A percentile compares a stretch with the other conserved stretches of the same genome.
Evolutionary conservation across 2,329 filamentous ascomycete genomes (phyloP).

Genomic region (Penicillium sp.): DNA sequence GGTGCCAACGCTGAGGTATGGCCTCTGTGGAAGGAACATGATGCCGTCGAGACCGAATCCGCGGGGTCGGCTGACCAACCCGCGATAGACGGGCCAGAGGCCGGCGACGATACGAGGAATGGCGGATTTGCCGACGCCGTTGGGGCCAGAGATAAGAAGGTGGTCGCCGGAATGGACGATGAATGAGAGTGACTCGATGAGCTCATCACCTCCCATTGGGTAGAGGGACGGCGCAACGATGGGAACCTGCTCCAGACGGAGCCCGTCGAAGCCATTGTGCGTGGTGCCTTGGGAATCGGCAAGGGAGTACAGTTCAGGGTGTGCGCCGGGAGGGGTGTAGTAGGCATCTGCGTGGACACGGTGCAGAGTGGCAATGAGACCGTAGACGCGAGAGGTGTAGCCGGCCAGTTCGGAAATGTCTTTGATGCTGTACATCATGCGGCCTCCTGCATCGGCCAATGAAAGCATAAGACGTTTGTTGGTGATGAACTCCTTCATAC

Average conservation of each 20-base stretch:
- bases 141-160: constrained; percentile 89
- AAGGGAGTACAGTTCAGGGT: constrained; percentile 81
- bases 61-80: constrained; percentile 84
- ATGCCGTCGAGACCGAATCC: constrained; percentile 82
- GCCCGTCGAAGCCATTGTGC: constrained; percentile 92
- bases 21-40: constrained; percentile 96
- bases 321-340: constrained; percentile 64
- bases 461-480: constrained; percentile 99
- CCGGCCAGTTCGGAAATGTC: constrained; percentile 94
- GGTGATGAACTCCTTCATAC: constrained; percentile 99
- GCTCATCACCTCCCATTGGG: constrained; percentile 86
- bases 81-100: constrained; percentile 94
- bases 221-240: constrained; percentile 86
- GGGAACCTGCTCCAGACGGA: constrained; percentile 89
- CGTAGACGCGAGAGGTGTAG: constrained; percentile 94
- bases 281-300: constrained; percentile 91
- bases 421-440: constrained; percentile 99
- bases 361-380: constrained; percentile 90
- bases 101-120: constrained; percentile 86
- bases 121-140: constrained; percentile 90
- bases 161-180: constrained; percentile 90
- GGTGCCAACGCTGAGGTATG: constrained; percentile 89
- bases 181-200: constrained; percentile 85
- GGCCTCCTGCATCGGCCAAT: constrained; percentile 88
- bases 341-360: constrained; percentile 91